Percentiles rank a stretch among this genome's conserved stretches.
phyloP scores from a whole-genome alignment of 139 green algal species.

The Chlamydomonas eustigma region DNA sequence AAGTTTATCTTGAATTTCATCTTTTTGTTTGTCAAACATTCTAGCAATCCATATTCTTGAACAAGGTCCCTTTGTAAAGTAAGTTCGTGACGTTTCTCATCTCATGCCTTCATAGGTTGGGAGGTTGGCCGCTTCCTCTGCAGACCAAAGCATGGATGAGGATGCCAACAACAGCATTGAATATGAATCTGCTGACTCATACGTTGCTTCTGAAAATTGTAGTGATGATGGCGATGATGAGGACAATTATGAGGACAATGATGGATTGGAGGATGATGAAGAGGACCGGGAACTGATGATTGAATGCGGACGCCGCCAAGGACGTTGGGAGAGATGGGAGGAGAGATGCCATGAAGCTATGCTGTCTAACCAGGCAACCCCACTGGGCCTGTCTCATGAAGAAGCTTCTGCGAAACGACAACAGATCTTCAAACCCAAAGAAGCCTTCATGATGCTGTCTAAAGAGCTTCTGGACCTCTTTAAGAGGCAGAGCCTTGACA shows the following conservation, averaged over 20 bases:
- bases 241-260: neutral
- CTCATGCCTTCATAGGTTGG: no score
- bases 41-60: no score
- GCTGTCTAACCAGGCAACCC: neutral
- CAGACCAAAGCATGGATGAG: no score
- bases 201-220: neutral
- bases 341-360: neutral
- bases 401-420: conserved; percentile 27
- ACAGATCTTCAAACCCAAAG: conserved; percentile 51
- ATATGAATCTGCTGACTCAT: no score
- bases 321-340: conserved; percentile 2
- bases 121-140: no score
- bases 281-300: conserved; percentile 11
- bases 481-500: conserved; percentile 17
- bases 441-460: conserved; percentile 55
- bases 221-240: neutral
- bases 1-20: no score
- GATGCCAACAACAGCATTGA: no score
- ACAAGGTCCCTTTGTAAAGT: no score
- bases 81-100: no score
- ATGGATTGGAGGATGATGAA: neutral
- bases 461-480: conserved; percentile 64
- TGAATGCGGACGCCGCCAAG: neutral
- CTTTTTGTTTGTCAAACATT: no score
- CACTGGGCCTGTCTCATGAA: conserved; percentile 1